Evolutionary conservation across 192 early-diverging fungal genomes (phyloP).

Genomic region (Coemansia sp.): DNA sequence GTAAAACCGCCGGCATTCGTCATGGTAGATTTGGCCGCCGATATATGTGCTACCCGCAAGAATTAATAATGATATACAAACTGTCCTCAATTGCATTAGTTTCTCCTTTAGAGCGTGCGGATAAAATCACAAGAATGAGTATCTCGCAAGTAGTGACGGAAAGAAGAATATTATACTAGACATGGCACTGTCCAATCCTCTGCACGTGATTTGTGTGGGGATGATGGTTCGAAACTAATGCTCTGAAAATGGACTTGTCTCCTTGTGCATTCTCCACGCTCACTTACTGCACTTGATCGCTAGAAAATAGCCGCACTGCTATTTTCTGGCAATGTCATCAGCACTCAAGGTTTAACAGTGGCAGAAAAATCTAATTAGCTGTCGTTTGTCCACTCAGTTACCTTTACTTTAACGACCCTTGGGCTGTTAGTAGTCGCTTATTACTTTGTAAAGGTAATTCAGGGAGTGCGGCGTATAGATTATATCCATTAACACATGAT

Average conservation of each 20-base stretch:
- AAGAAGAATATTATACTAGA: not conserved
- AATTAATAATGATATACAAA: not conserved
- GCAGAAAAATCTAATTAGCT: not conserved
- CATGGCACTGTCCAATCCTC: not conserved
- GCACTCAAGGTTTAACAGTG: not conserved
- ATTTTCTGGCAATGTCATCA: not conserved
- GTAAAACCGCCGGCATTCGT: conserved; percentile 49
- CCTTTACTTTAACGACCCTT: not conserved
- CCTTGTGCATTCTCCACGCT: not conserved
- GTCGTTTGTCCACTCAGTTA: not conserved
- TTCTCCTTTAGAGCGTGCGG: not conserved
- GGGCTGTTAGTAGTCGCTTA: not conserved
- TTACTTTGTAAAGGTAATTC: not conserved
- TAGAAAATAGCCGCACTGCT: not conserved
- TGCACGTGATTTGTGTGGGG: not conserved
- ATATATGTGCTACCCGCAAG: conserved; percentile 1
- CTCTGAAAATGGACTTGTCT: not conserved
- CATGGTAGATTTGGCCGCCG: conserved; percentile 39
- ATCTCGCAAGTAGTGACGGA: not conserved
- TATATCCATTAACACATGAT: not conserved
- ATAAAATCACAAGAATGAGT: not conserved
- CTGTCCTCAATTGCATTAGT: not conserved
- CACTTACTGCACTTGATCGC: not conserved
- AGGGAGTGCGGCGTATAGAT: not conserved
- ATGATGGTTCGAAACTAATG: not conserved